Evolutionary conservation across 257 asterid species (phyloP).

Genomic region (Fraxinus pennsylvanica): DNA sequence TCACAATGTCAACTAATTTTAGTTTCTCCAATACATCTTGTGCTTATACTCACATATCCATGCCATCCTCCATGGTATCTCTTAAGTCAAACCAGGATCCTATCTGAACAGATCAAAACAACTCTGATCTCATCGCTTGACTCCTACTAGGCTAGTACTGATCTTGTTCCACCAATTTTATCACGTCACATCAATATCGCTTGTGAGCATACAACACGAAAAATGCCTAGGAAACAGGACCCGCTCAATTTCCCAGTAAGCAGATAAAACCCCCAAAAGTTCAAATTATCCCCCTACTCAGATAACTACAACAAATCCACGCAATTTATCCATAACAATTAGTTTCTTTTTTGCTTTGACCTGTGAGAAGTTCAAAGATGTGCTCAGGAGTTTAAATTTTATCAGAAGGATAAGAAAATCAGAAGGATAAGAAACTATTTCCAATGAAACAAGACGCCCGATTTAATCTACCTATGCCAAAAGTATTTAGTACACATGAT

Average conservation of each 20-base stretch:
- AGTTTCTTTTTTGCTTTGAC: not conserved
- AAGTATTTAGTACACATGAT: not conserved
- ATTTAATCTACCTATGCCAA: not conserved
- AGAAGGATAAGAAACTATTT: not conserved
- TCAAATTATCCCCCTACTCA: not conserved
- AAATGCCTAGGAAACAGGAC: not conserved
- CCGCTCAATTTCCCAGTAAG: not conserved
- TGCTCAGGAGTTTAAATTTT: not conserved
- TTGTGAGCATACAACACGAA: not conserved
- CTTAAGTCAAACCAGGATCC: not conserved
- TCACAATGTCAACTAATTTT: not conserved
- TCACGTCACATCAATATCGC: not conserved
- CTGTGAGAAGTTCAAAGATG: not conserved
- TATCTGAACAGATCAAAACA: not conserved
- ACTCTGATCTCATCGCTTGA: not conserved
- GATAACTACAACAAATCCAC: not conserved
- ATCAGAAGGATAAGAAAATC: not conserved
- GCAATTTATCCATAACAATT: not conserved
- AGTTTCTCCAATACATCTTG: not conserved
- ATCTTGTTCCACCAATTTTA: not conserved
- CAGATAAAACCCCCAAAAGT: not conserved
- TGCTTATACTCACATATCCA: not conserved
- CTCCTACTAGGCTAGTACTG: not conserved
- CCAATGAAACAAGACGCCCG: not conserved
- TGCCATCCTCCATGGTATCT: not conserved